Conservation (phyloP, 192 early-diverging fungal species). For the Glomus cerebriforme region DNA sequence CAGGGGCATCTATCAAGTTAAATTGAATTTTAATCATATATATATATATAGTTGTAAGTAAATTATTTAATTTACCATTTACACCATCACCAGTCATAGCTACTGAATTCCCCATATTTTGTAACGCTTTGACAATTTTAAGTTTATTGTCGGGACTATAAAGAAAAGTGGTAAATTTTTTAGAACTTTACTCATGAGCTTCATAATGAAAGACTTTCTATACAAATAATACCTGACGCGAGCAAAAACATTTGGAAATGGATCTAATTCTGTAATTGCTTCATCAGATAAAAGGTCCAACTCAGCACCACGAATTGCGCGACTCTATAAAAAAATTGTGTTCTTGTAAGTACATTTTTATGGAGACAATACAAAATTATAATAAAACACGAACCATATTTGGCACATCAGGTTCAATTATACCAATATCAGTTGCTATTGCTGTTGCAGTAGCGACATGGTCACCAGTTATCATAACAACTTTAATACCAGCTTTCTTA, state of each 20-base stretch:
- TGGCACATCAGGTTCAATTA: constrained; percentile 63
- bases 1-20: constrained; percentile 74
- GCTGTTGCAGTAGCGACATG: constrained; percentile 92
- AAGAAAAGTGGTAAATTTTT: background rate
- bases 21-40: background rate
- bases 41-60: background rate
- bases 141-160: constrained; percentile 93
- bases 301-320: constrained; percentile 87
- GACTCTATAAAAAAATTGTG: constrained; percentile 47
- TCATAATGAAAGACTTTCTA: background rate
- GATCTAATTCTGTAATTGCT: constrained; percentile 71
- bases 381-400: constrained; percentile 38
- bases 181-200: background rate
- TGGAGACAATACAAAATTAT: background rate
- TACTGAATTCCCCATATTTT: constrained; percentile 72
- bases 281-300: constrained; percentile 91
- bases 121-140: constrained; percentile 90
- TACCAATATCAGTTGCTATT: constrained; percentile 88
- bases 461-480: constrained; percentile 98
- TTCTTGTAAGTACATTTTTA: background rate
- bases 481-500: constrained; percentile 90
- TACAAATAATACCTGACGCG: constrained; percentile 63
- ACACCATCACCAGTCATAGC: constrained; percentile 98
- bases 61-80: constrained; percentile 51
- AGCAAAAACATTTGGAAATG: constrained; percentile 96